These are phyloP conservation scores for Talaromyces sp. DNA, from an alignment of 2,329 filamentous ascomycete genomes.

Conservation along the genomic window DNA sequence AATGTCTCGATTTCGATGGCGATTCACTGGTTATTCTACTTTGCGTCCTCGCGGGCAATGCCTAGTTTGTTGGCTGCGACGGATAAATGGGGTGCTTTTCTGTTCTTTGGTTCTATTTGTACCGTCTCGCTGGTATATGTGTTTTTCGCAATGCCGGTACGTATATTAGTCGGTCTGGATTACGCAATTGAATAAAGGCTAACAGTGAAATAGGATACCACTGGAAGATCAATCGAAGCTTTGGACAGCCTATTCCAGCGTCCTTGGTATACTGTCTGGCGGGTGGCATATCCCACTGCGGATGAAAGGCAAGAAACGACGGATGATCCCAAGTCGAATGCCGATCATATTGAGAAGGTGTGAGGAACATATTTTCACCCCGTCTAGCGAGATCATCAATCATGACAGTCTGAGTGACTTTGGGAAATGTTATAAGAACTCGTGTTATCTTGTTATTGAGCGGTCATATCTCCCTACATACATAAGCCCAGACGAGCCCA, in stretches of 20 bases:
- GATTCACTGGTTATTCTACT: constrained; percentile 46
- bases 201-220: neutral
- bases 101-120: constrained; percentile 44
- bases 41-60: constrained; percentile 32
- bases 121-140: constrained; percentile 21
- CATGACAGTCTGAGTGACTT: neutral
- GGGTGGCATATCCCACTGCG: neutral
- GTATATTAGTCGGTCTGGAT: neutral
- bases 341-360: neutral
- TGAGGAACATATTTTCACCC: neutral
- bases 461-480: too few relatives aligned
- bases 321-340: neutral
- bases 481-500: too few relatives aligned
- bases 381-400: neutral
- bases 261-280: constrained; percentile 1
- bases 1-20: constrained; percentile 38
- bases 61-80: constrained; percentile 34
- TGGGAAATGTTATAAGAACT: too few relatives aligned
- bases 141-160: constrained; percentile 40
- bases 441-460: too few relatives aligned
- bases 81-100: constrained; percentile 44
- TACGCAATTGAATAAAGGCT: neutral
- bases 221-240: neutral
- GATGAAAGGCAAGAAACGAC: neutral
- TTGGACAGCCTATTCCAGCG: neutral